A percentile compares a stretch with the other conserved stretches of the same genome.
These are phyloP conservation scores for Penicillium samsonianum DNA, from an alignment of 495 filamentous ascomycete genomes.

Conservation along the genomic window DNA sequence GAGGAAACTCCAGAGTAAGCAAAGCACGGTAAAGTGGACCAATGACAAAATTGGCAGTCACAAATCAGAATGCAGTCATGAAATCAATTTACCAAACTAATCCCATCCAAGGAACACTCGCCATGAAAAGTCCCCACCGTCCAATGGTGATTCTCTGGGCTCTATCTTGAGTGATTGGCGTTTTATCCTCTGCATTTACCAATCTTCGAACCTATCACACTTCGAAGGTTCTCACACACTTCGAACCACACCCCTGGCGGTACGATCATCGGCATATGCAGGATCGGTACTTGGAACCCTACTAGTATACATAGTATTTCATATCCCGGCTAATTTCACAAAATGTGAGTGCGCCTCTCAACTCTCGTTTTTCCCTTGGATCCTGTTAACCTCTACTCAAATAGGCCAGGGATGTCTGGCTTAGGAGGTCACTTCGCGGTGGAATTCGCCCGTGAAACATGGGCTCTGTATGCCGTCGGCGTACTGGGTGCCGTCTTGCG, in stretches of 20 bases:
- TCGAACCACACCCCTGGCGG: conserved; percentile 12
- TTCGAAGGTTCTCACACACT: conserved; percentile 1
- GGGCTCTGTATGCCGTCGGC: conserved; percentile 49
- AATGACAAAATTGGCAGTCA: conserved; percentile 18
- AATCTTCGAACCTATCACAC: conserved; percentile 16
- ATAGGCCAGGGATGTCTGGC: conserved; percentile 37
- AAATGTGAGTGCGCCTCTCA: conserved; percentile 24
- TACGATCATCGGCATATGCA: conserved; percentile 23
- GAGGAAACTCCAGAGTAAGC: not conserved
- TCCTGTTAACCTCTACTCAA: conserved; percentile 10
- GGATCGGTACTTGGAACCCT: conserved; percentile 16
- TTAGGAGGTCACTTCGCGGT: conserved; percentile 36
- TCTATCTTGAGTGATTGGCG: conserved; percentile 18
- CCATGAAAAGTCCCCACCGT: not conserved
- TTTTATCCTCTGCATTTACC: conserved; percentile 14
- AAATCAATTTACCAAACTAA: conserved; percentile 17
- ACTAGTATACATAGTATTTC: conserved; percentile 13
- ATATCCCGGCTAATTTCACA: conserved; percentile 16
- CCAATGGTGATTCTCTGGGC: not conserved
- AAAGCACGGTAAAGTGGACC: not conserved
- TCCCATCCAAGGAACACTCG: conserved; percentile 12
- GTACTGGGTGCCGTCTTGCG: conserved; percentile 43
- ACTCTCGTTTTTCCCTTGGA: conserved; percentile 11
- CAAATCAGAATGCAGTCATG: conserved; percentile 16
- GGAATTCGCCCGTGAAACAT: conserved; percentile 46